Base-by-base conservation (phyloP, 768 basidiomycete genomes). In the Steccherinum ochraceum region DNA sequence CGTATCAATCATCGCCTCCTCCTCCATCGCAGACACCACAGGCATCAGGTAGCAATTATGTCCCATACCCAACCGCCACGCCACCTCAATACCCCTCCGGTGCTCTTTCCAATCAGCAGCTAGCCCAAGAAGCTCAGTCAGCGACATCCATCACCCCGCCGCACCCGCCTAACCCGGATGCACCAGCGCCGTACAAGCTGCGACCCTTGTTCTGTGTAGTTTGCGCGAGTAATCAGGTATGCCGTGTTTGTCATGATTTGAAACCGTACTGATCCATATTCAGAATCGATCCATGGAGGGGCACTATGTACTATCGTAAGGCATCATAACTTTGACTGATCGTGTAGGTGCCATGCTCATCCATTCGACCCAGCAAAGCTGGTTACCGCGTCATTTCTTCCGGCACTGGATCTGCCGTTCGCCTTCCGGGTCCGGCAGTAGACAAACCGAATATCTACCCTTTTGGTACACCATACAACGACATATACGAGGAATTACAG, bases 241-340 rank as follows among this genome's bases (percentile, higher is more conserved):
- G 80, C 70, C 23, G 39, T 41, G 27, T 45, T 11, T 24, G 47
- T 12, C 47, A 26, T 35, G n/a, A 27, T 24, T 51, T 52, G 40
- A 55, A 46, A 43, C 45, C 19, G 42, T 45, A 20, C 44, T 48
- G 20, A 52, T 51, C 46, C 56, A 56, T 42, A 24, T 48, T 20
- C 58, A 96, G 93, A 96, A 96, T 64, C 85, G 94, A 45, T 95
- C 93, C 1, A 99, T 99, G 96, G 96, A 98, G 70, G 96, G 92
- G 0, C 96, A 99, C 62, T 79, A 81, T 62, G 91, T 94, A 12
- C 68, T 98, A 48, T 71, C 85, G 93, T 96, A 57, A 72, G 92
- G 79, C 18, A 16, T 24, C 5, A n/a, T n/a, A n/a, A n/a, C 11
- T 3, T 26, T 35, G 45, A 20, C 1, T 3, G 16, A 40, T 27